phyloP scores from a whole-genome alignment of 495 filamentous ascomycete species.

The Penicillium lividum region DNA sequence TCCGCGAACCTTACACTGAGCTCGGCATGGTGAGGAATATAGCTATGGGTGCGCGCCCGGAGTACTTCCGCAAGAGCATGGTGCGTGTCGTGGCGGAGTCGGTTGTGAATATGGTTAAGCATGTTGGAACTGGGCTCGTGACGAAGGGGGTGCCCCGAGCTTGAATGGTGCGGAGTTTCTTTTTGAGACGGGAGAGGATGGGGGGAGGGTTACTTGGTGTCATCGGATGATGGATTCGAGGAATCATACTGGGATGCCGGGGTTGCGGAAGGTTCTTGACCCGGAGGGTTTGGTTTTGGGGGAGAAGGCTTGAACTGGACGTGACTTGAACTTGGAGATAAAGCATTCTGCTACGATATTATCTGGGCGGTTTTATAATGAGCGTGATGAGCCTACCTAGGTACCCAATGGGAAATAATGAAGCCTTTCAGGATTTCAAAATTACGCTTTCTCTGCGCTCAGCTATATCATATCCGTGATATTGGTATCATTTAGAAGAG shows the following conservation, averaged over 20 bases:
- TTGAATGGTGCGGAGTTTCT: constrained; percentile 86
- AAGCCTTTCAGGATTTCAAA: too few relatives aligned
- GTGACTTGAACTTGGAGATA: too few relatives aligned
- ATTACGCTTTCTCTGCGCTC: too few relatives aligned
- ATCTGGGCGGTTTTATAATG: too few relatives aligned
- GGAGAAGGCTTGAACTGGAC: neutral
- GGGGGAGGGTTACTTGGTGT: constrained; percentile 70
- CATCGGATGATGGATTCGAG: constrained; percentile 80
- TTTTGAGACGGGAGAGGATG: constrained; percentile 52
- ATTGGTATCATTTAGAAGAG: too few relatives aligned
- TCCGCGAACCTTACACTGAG: constrained; percentile 65
- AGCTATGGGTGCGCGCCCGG: constrained; percentile 61
- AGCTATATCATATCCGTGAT: too few relatives aligned
- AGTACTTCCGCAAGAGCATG: constrained; percentile 62
- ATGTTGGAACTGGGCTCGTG: constrained; percentile 51
- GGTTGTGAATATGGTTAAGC: constrained; percentile 58
- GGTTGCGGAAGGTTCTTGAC: constrained; percentile 60
- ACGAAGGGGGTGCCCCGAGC: constrained; percentile 65
- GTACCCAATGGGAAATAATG: too few relatives aligned
- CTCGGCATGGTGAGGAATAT: constrained; percentile 72
- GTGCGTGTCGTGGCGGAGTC: constrained; percentile 44
- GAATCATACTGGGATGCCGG: constrained; percentile 72
- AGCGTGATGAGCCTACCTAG: too few relatives aligned
- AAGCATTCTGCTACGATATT: too few relatives aligned
- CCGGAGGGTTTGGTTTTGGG: constrained; percentile 4